A percentile compares a stretch with the other conserved stretches of the same genome.
These are phyloP conservation scores for Aspergillus panamensis DNA, from an alignment of 495 filamentous ascomycete genomes.

Conservation along the genomic window DNA sequence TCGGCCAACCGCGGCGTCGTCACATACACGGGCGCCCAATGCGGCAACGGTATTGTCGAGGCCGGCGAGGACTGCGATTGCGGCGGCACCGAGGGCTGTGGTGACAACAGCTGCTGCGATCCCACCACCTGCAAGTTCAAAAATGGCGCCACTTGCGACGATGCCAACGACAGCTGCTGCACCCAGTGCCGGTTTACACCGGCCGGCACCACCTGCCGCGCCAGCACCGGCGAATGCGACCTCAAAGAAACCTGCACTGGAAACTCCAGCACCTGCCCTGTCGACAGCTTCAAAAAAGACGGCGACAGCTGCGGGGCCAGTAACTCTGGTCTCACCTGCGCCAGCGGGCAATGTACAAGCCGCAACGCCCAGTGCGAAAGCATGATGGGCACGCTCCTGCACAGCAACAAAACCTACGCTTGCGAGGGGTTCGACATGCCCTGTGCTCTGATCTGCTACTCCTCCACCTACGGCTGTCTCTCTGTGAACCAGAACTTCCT, in stretches of 20 bases:
- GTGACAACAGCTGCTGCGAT: conserved; percentile 76
- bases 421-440: conserved; percentile 59
- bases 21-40: conserved; percentile 84
- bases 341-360: conserved; percentile 92
- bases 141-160: conserved; percentile 73
- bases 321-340: conserved; percentile 63
- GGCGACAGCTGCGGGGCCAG: conserved; percentile 64
- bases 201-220: conserved; percentile 68
- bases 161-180: conserved; percentile 91
- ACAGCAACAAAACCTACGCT: conserved; percentile 75
- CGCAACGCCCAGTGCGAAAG: conserved; percentile 86
- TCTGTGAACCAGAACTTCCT: conserved; percentile 88
- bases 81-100: conserved; percentile 70
- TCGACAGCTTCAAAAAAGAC: conserved; percentile 64
- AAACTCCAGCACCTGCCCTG: conserved; percentile 66
- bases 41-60: conserved; percentile 97
- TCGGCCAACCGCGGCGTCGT: conserved; percentile 75
- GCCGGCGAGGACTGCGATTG: conserved; percentile 94
- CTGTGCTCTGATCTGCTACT: conserved; percentile 74
- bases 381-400: conserved; percentile 74
- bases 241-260: conserved; percentile 80
- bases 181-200: conserved; percentile 66
- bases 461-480: conserved; percentile 65
- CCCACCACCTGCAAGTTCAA: conserved; percentile 86
- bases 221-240: conserved; percentile 76